phyloP scores from a whole-genome alignment of 1,284 basidiomycete genomes.

The Trichosporon sp. region DNA sequence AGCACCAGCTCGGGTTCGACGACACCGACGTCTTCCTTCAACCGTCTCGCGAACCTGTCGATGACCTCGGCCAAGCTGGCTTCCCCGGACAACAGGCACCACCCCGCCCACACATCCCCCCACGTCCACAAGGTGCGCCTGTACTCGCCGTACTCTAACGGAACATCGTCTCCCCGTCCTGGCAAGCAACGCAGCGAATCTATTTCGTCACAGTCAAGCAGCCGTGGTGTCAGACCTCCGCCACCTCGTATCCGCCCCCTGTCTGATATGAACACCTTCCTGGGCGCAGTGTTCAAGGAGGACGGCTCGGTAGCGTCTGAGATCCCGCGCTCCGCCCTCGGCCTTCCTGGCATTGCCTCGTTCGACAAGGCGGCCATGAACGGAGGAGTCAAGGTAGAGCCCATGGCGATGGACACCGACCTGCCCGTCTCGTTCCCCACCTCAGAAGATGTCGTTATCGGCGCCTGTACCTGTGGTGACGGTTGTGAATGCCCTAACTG shows the following conservation, averaged over 20 bases:
- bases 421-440: slow-evolving; percentile 41
- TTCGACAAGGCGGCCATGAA: slow-evolving; percentile 38
- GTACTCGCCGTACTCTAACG: slow-evolving; percentile 47
- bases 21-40: slow-evolving; percentile 10
- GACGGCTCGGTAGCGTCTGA: slow-evolving; percentile 35
- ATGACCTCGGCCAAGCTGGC: slow-evolving; percentile 20
- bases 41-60: slow-evolving; percentile 9
- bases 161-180: slow-evolving; percentile 25
- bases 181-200: slow-evolving; percentile 20
- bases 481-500: slow-evolving; percentile 49
- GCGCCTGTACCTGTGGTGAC: slow-evolving; percentile 48
- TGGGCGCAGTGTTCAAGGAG: slow-evolving; percentile 40
- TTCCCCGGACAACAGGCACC: slow-evolving; percentile 39
- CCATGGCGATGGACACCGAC: slow-evolving; percentile 35
- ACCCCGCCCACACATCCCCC: slow-evolving; percentile 43
- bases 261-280: slow-evolving; percentile 39
- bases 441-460: slow-evolving; percentile 41
- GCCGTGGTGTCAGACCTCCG: slow-evolving; percentile 4
- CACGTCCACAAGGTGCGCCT: slow-evolving; percentile 49
- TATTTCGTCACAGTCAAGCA: slow-evolving; percentile 12
- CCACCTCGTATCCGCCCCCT: slow-evolving; percentile 30
- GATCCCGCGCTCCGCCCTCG: slow-evolving; percentile 40
- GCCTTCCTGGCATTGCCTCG: slow-evolving; percentile 40
- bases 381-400: slow-evolving; percentile 34
- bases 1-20: slow-evolving; percentile 14